Percentiles rank a stretch among this genome's conserved stretches.
phyloP scores from a whole-genome alignment of 495 filamentous ascomycete species.

The Aspergillus leporis region DNA sequence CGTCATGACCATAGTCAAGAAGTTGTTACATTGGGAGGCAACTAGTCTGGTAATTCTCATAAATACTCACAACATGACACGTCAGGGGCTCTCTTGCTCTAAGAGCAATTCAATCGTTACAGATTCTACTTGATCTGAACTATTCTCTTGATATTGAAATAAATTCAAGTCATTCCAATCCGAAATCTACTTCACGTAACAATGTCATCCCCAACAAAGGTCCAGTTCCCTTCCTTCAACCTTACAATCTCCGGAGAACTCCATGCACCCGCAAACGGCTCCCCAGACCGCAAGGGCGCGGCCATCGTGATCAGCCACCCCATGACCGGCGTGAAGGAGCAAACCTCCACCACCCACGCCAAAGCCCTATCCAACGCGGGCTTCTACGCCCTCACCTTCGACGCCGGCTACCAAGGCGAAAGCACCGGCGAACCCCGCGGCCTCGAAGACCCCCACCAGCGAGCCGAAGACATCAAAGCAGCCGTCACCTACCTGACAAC shows the following conservation, averaged over 20 bases:
- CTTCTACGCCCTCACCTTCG: slow-evolving; percentile 37
- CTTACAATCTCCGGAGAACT: slow-evolving; percentile 19
- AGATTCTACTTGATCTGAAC: background rate
- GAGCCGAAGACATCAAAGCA: slow-evolving; percentile 37
- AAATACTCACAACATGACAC: background rate
- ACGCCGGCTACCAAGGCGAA: slow-evolving; percentile 42
- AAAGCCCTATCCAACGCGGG: slow-evolving; percentile 27
- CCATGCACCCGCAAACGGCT: slow-evolving; percentile 16
- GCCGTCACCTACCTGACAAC: slow-evolving; percentile 38
- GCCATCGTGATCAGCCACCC: slow-evolving; percentile 41
- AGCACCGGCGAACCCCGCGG: slow-evolving; percentile 33
- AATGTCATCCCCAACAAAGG: slow-evolving; percentile 20
- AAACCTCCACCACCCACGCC: slow-evolving; percentile 35
- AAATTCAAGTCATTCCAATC: background rate
- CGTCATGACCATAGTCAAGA: no score
- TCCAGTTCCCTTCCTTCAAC: slow-evolving; percentile 20
- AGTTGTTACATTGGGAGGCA: no score
- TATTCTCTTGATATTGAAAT: background rate
- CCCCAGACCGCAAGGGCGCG: slow-evolving; percentile 24
- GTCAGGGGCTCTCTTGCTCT: background rate
- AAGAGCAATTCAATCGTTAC: background rate
- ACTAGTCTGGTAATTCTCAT: background rate
- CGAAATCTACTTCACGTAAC: background rate
- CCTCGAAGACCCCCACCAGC: slow-evolving; percentile 40
- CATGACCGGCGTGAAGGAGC: slow-evolving; percentile 39